phyloP scores from a whole-genome alignment of 1,284 basidiomycete genomes.

The Cerrena zonata region DNA sequence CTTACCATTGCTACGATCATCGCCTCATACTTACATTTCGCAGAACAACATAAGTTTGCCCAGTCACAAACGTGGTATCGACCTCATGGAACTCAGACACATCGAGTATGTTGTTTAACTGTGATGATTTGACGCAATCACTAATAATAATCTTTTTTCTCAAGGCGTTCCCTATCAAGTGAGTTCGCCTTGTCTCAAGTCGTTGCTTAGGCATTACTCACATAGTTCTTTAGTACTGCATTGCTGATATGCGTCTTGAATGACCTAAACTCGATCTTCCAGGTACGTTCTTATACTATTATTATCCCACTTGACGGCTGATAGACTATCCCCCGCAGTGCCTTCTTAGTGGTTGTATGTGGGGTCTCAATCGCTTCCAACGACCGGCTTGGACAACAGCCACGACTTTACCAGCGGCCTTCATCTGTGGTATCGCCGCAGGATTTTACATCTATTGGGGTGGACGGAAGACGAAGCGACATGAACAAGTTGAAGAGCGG shows the following conservation, averaged over 20 bases:
- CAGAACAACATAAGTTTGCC: constrained; percentile 66
- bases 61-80: constrained; percentile 81
- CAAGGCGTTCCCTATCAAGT: constrained; percentile 77
- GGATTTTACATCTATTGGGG: constrained; percentile 78
- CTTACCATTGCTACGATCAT: neutral
- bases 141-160: constrained; percentile 5
- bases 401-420: constrained; percentile 68
- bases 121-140: constrained; percentile 7
- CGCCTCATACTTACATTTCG: neutral
- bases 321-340: constrained; percentile 29
- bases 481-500: constrained; percentile 64
- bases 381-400: constrained; percentile 68
- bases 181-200: constrained; percentile 17
- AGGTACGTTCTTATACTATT: constrained; percentile 34
- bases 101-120: constrained; percentile 44
- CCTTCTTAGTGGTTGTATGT: constrained; percentile 77
- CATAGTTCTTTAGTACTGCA: constrained; percentile 41
- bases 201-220: constrained; percentile 4
- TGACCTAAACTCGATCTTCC: constrained; percentile 79
- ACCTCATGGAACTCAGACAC: constrained; percentile 81
- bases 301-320: constrained; percentile 7
- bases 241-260: constrained; percentile 63
- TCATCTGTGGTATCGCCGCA: constrained; percentile 68
- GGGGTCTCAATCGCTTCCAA: constrained; percentile 69
- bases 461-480: constrained; percentile 72